Evolutionary conservation across 768 basidiomycete genomes (phyloP).

Genomic region (Dictyophora rubrovolvata): DNA sequence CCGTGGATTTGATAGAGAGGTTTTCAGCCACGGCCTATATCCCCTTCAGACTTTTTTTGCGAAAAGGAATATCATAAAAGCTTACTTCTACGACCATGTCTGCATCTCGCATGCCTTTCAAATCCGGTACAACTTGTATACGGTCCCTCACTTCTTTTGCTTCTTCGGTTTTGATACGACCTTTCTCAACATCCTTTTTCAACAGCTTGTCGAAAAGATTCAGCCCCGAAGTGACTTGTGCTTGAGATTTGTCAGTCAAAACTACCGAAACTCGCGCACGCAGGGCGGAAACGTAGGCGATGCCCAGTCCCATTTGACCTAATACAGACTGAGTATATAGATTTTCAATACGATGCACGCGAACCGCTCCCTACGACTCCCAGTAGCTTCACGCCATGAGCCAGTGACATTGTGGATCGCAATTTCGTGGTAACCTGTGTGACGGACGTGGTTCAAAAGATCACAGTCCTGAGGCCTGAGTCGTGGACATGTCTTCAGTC

Average conservation of each 20-base stretch:
- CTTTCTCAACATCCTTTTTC: conserved; percentile 83
- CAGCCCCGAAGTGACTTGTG: conserved; percentile 66
- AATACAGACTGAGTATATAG: conserved; percentile 4
- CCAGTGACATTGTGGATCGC: conserved; percentile 35
- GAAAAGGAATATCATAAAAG: neutral
- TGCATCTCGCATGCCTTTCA: conserved; percentile 60
- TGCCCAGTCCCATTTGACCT: conserved; percentile 66
- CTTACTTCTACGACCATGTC: conserved; percentile 85
- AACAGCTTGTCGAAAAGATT: conserved; percentile 71
- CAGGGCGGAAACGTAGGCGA: conserved; percentile 78
- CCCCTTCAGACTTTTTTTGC: no score
- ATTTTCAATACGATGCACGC: neutral
- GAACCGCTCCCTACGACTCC: conserved; percentile 46
- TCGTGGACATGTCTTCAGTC: no score
- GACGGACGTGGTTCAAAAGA: no score
- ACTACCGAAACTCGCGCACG: conserved; percentile 80
- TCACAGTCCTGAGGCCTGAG: no score
- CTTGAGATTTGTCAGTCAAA: conserved; percentile 68
- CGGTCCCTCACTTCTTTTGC: conserved; percentile 66
- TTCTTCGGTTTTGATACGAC: conserved; percentile 54
- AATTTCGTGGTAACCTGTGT: no score
- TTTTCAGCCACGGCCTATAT: conserved; percentile 79
- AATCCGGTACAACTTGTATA: conserved; percentile 46
- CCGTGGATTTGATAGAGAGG: conserved; percentile 60
- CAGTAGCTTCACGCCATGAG: conserved; percentile 63